Conservation (phyloP, 2,329 filamentous ascomycete species). For the Torrubiella hemipterigena region DNA sequence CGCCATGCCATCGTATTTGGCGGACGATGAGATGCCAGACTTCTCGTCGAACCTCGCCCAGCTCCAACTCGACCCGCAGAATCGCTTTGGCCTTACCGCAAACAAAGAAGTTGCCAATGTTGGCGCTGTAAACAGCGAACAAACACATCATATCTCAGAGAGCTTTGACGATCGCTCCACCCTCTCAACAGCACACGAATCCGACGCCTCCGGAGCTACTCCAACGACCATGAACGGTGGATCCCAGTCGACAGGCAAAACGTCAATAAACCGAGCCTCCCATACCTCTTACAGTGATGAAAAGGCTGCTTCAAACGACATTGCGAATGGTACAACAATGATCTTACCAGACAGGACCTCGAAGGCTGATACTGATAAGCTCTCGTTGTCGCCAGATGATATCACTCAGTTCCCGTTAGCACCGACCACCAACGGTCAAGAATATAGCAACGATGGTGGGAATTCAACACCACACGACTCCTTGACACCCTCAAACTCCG, state of each 20-base stretch:
- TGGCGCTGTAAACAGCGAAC: constrained; percentile 24
- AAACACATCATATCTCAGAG: constrained; percentile 34
- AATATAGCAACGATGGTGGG: too few relatives aligned
- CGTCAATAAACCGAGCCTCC: constrained; percentile 45
- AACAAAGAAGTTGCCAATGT: constrained; percentile 23
- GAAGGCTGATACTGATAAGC: too few relatives aligned
- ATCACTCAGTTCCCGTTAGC: too few relatives aligned
- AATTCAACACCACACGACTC: too few relatives aligned
- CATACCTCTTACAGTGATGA: constrained; percentile 23
- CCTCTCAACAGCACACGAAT: constrained; percentile 39
- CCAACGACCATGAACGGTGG: constrained; percentile 29
- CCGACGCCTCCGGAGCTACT: constrained; percentile 34
- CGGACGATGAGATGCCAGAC: constrained; percentile 30
- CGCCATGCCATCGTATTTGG: constrained; percentile 44
- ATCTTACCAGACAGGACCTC: constrained; percentile 2
- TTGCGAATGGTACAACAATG: constrained; percentile 6
- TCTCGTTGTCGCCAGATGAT: too few relatives aligned
- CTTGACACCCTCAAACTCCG: too few relatives aligned
- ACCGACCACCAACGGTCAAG: too few relatives aligned
- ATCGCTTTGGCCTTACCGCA: constrained; percentile 21
- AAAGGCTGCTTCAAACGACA: constrained; percentile 1
- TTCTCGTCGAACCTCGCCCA: constrained; percentile 29
- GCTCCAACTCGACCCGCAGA: constrained; percentile 29
- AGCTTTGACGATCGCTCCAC: constrained; percentile 43
- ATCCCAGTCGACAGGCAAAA: constrained; percentile 40